Base-by-base conservation (phyloP, 2,329 filamentous ascomycete genomes). In the Phialemoniopsis sp. region DNA sequence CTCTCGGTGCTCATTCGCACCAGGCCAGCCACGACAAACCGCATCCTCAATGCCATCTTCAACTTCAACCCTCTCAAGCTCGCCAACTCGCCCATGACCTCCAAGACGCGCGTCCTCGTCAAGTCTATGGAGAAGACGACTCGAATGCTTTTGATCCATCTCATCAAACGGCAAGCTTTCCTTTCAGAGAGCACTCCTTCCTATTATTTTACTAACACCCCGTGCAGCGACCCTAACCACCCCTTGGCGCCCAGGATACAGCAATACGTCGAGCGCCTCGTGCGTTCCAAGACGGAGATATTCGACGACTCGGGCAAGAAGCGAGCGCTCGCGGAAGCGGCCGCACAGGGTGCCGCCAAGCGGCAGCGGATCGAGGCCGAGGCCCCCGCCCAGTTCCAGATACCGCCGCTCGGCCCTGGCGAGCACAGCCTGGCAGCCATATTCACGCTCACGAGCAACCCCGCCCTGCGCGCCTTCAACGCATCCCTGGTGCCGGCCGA, bases 61-160 rank as follows among this genome's bases (percentile, higher is more conserved):
- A 89, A 82, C 59, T 98, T 96, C 73, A 95, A 95, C 56, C 93
- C 93, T 1, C 68, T 96, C 33, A 89, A 86, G 61, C 77, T 88
- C 47, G 87, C 86, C 41, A 85, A 80, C 52, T 79, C 80, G 3
- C 82, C 85, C 4, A 78, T 94, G 69, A 91, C 86, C 1, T 77
- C 88, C 3, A 88, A 82, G 56, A 77, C 79, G 36, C 89, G 85
- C 51, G 85, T 98, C 43, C 80, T 91, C 52, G 76, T 95, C 45
- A 89, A 84, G 62, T 97, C 91, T 5, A 93, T 98, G 81, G 91
- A 96, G 61, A 89, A 95, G 57, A 98, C 93, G 17, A 87, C 87
- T 4, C 80, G 89, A 52, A 81, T 89, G 49, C 68, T 98, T 34
- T 72, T 97, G 30, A 76, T 90, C 38, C 90, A 96, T 62, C 70